Percentiles rank a stretch among this genome's conserved stretches.
phyloP scores from a whole-genome alignment of 129 eudicot genomes.

The Gnaphalium uliginosum region DNA sequence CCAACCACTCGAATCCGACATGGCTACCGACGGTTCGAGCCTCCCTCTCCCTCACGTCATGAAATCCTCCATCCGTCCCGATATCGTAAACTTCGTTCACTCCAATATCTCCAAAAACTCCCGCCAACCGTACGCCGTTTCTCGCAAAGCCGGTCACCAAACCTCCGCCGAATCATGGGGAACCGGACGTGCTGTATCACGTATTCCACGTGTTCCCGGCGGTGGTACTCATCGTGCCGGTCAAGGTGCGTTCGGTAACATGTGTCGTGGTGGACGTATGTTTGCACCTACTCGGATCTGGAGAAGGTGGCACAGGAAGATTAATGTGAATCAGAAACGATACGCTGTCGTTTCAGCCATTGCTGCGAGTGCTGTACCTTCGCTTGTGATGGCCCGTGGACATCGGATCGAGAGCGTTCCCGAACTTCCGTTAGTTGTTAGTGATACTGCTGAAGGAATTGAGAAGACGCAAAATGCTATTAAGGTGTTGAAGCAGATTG shows the following conservation, averaged over 20 bases:
- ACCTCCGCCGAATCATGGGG: not conserved
- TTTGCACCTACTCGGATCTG: not conserved
- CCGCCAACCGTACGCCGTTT: not conserved
- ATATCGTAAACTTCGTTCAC: not conserved
- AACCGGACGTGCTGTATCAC: not conserved
- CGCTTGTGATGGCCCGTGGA: conserved; percentile 1
- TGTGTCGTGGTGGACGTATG: not conserved
- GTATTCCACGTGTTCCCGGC: not conserved
- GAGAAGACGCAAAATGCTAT: not conserved
- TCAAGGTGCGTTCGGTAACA: not conserved
- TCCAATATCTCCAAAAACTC: not conserved
- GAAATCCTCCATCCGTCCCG: not conserved
- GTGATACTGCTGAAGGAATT: not conserved
- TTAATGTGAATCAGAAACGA: not conserved
- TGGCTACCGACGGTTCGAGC: not conserved
- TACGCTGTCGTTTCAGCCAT: not conserved
- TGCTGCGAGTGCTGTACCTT: not conserved
- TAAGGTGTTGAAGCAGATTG: not conserved
- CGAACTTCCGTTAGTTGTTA: not conserved
- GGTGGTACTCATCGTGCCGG: not conserved
- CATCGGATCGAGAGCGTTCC: not conserved
- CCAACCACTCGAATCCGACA: not conserved
- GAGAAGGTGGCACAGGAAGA: not conserved
- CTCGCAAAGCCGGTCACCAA: not conserved
- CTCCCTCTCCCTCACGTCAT: not conserved